Conservation (phyloP, 257 asterid species). For the Buddleja alternifolia region DNA sequence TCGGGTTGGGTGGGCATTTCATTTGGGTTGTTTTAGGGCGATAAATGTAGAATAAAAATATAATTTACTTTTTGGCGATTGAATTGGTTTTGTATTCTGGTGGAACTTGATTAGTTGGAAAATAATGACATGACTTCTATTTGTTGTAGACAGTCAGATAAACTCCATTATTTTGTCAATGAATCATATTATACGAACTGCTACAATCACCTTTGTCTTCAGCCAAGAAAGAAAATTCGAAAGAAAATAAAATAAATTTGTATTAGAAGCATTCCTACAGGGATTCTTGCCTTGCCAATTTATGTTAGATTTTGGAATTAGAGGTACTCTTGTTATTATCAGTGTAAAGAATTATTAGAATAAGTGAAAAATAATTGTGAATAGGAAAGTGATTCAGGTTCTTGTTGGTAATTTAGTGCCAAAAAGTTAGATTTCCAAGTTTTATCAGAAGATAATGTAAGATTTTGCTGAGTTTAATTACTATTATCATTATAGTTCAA, state of each 20-base stretch:
- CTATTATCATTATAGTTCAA: no score
- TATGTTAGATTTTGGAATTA: slow-evolving; percentile 3
- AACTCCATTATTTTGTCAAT: neutral
- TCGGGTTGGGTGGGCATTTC: no score
- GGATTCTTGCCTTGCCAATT: neutral
- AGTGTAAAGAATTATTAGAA: slow-evolving; percentile 5
- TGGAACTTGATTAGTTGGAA: slow-evolving; percentile 18
- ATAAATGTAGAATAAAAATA: no score
- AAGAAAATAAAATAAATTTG: neutral
- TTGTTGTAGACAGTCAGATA: neutral
- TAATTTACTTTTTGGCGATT: slow-evolving; percentile 5
- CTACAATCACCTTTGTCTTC: neutral
- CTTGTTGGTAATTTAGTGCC: neutral
- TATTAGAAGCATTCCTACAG: neutral
- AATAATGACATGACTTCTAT: slow-evolving; percentile 10
- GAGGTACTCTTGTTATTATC: neutral
- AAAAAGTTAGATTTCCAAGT: neutral
- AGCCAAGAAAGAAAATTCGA: neutral
- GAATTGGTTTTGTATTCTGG: slow-evolving; percentile 13
- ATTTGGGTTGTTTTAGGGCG: neutral
- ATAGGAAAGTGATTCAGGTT: slow-evolving; percentile 8
- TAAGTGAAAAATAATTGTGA: no score
- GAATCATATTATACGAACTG: neutral
- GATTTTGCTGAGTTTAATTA: neutral
- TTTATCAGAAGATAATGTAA: neutral